Evolutionary conservation across 257 asterid genomes (phyloP), one percentile per base, ranked within the genome.

Genomic region (Penstemon davidsonii): DNA sequence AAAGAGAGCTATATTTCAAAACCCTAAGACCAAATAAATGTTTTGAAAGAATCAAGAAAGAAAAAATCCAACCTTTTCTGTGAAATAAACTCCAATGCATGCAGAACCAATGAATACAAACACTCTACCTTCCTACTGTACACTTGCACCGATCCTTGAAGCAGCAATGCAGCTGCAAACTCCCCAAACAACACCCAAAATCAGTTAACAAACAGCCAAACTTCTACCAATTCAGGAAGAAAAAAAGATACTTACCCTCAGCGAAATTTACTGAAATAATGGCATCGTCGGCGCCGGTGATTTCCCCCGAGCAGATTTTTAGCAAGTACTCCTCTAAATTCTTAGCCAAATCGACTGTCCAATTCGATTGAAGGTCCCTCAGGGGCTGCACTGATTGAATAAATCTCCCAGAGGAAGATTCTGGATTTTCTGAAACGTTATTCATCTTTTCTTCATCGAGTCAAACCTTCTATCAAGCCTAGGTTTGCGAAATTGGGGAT

Each of bases 71-170:
- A 93, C 99, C 99, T 87, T 81, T 85, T 93, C 81, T 84, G 77
- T 59, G 99, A 85, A 79, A 93, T 78, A 74, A 88, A 93, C 69
- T 87, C 87, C 95, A 93, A 84, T 66, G 96, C 90, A 79, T 87
- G 96, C 43, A 93, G 59, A 64, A 90, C 99, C 87, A 93, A 73
- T 47, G 95, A 87, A 83, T 93, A 83, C 73, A 93, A 61, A 79
- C 91, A 93, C 78, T 93, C 97, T 68, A 93, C 99, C 86, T 93
- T 93, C 86, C 95, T 84, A 76, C 97, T 87, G 50, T 90, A 93
- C 79, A 93, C 99, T 82, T 90, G 99, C 66, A 85, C 95, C 18
- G 99, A 93, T 50, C 97, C 99, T 84, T 90, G 99, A 70, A 93
- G 97, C 83, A 93, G 82, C 92, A 93, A 76, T 10, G 99, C 99